phyloP scores from a whole-genome alignment of 164 flowering plant species.

The Magnolia changhungtana region DNA sequence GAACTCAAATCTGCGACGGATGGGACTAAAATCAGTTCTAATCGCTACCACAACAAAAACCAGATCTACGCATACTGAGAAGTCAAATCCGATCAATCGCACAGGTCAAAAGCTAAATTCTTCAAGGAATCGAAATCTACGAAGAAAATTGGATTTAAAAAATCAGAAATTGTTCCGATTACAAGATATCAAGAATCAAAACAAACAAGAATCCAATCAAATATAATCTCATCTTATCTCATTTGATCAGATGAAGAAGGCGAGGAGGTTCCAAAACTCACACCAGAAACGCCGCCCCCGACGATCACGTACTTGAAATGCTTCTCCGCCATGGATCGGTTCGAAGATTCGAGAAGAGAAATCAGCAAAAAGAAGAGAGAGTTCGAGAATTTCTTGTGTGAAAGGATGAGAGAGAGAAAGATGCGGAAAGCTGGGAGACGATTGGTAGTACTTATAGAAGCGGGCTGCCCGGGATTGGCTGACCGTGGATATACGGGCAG shows the following conservation, averaged over 20 bases:
- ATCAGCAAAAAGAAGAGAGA: background rate
- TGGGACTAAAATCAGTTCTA: background rate
- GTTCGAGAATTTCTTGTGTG: background rate
- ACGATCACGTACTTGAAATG: constrained; percentile 83
- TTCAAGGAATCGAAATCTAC: background rate
- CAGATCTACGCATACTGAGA: no score
- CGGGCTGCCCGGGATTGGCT: background rate
- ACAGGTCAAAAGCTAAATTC: background rate
- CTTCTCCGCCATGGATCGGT: constrained; percentile 64
- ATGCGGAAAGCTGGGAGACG: background rate
- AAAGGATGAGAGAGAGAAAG: background rate
- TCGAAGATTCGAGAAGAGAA: background rate
- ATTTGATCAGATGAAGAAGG: background rate
- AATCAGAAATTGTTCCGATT: background rate
- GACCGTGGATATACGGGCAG: background rate
- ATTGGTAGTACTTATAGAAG: background rate
- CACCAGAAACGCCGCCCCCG: constrained; percentile 95
- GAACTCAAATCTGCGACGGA: background rate
- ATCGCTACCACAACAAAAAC: no score
- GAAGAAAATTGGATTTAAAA: background rate
- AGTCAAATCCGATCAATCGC: no score
- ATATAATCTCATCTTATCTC: background rate
- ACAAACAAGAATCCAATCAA: background rate
- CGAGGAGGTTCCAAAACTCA: constrained; percentile 25
- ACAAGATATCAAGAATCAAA: background rate